A percentile compares a stretch with the other conserved stretches of the same genome.
phyloP scores from a whole-genome alignment of 352 stramenopile genomes.

The Pythium scleroteichum region DNA sequence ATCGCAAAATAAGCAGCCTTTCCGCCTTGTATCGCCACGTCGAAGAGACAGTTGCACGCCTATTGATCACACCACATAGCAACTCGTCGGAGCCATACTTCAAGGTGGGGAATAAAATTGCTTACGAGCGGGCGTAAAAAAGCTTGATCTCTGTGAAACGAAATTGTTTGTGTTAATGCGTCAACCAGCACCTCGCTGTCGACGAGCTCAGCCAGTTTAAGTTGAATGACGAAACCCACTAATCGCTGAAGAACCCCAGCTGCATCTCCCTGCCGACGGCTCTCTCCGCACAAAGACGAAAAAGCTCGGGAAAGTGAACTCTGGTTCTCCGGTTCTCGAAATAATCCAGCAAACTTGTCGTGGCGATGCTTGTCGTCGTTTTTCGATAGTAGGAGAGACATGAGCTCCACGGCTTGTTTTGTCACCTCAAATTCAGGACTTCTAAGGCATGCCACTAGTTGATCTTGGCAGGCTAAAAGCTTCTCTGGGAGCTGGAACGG shows the following conservation, averaged over 20 bases:
- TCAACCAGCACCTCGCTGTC: constrained; percentile 18
- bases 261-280: neutral
- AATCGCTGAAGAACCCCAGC: constrained; percentile 15
- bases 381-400: constrained; percentile 9
- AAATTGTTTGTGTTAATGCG: constrained; percentile 7
- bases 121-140: constrained; percentile 23
- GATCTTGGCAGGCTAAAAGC: constrained; percentile 6
- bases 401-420: constrained; percentile 21
- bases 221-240: constrained; percentile 21
- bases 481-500: constrained; percentile 12
- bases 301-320: constrained; percentile 9
- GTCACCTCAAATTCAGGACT: constrained; percentile 12
- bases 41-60: constrained; percentile 19
- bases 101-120: neutral
- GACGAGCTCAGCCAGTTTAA: constrained; percentile 13
- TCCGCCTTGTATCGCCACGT: neutral
- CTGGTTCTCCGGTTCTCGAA: constrained; percentile 9
- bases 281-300: constrained; percentile 12
- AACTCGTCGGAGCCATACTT: no score
- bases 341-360: constrained; percentile 2
- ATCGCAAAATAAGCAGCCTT: constrained; percentile 10
- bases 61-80: no score
- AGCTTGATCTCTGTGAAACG: constrained; percentile 3
- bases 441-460: constrained; percentile 15
- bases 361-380: neutral